Evolutionary conservation across 2,329 filamentous ascomycete genomes (phyloP).

Genomic region (Colletotrichum lentis): DNA sequence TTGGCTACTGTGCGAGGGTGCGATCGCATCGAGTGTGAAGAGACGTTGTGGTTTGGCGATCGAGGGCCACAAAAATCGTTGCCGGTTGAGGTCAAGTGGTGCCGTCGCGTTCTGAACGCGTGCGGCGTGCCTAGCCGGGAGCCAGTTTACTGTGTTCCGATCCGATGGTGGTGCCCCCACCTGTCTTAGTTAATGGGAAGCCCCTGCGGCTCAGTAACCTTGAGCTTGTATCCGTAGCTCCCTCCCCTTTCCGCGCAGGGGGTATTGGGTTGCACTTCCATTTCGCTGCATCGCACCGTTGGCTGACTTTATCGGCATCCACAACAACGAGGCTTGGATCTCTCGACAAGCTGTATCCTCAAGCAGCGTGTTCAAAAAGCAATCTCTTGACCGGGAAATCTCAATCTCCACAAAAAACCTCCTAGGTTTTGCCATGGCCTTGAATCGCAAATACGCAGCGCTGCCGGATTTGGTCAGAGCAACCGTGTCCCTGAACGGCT

Average conservation of each 20-base stretch:
- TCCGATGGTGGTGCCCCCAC: conserved; percentile 16
- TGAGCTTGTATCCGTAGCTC: conserved; percentile 25
- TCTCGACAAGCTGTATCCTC: not conserved
- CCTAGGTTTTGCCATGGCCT: conserved; percentile 62
- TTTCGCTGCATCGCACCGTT: not conserved
- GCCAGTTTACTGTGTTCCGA: not conserved
- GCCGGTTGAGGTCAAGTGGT: conserved; percentile 22
- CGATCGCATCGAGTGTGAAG: conserved; percentile 7
- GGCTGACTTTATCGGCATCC: not conserved
- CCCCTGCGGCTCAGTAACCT: conserved; percentile 22
- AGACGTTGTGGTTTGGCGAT: conserved; percentile 9
- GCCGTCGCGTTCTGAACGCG: conserved; percentile 32
- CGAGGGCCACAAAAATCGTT: conserved; percentile 9
- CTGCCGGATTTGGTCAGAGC: conserved; percentile 75
- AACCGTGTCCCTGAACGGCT: not conserved
- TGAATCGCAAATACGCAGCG: conserved; percentile 83
- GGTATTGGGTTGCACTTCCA: conserved; percentile 8
- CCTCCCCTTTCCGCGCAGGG: conserved; percentile 20
- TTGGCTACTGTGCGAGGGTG: not conserved
- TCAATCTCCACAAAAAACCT: not conserved
- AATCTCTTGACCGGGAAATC: not conserved
- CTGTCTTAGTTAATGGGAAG: conserved; percentile 24
- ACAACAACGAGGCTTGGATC: not conserved
- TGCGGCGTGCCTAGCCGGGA: conserved; percentile 1
- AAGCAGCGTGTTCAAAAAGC: not conserved